phyloP scores from a whole-genome alignment of 179 eudicot species.

The Camellia oleifera region DNA sequence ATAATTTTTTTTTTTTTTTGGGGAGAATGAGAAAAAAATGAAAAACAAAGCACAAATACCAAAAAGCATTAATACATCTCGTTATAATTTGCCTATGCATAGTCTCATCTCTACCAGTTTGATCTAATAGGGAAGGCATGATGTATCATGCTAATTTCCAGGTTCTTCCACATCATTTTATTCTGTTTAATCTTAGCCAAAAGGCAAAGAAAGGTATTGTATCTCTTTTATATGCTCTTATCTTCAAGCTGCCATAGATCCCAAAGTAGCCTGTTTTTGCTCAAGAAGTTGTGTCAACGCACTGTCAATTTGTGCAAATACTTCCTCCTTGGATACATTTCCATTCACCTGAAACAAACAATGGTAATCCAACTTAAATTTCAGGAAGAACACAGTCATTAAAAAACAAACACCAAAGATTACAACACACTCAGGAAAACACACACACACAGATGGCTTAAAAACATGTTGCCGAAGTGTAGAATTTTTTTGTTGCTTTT shows the following conservation, averaged over 20 bases:
- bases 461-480: neutral
- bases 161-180: neutral
- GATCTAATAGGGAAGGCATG: neutral
- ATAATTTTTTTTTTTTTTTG: neutral
- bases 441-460: neutral
- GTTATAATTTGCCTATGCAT: neutral
- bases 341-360: conserved; percentile 70
- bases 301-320: conserved; percentile 67
- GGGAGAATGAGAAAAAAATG: neutral
- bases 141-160: neutral
- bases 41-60: neutral
- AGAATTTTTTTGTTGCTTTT: neutral
- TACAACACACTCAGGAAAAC: neutral
- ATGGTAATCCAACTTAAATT: neutral
- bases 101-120: neutral
- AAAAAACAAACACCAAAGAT: neutral
- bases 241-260: conserved; percentile 21
- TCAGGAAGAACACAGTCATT: neutral
- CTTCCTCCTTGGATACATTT: conserved; percentile 55
- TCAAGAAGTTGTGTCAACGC: conserved; percentile 48
- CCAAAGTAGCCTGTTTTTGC: conserved; percentile 26
- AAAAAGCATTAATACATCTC: neutral
- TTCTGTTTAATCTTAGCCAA: neutral
- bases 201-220: neutral
- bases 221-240: conserved; percentile 3